Evolutionary conservation across 176 grass and related monocot species (phyloP), one percentile per base, ranked within the genome.

Genomic region (Alopecurus myosuroides): DNA sequence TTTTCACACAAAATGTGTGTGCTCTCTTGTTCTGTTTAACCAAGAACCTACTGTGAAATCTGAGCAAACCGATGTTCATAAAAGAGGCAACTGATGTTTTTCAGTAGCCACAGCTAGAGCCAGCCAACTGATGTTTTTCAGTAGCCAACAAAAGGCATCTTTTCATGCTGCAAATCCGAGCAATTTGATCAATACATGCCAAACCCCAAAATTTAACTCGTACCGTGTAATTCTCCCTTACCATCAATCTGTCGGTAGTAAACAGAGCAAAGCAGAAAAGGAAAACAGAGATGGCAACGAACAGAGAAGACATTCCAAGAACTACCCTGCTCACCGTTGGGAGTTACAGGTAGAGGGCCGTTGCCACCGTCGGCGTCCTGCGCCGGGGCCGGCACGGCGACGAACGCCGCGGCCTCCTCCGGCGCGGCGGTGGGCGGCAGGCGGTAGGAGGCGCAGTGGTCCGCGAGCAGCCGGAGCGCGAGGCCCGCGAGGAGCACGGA

Each of bases 401-500:
- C 64, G 35, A 45, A 17, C 31, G 8, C 62, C 63, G 28, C 71
- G 3, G 66, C 29, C 62, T 37, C 87, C 56, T 60, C 90, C 6
- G 76, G 70, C 37, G 60, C 7, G 68, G 64, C 52, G 36, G 13
- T 48, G 53, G 36, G n/a, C 12, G 67, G 55, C 46, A 87, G 28
- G 80, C 78, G 28, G 75, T 74, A 67, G 30, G 67, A 75, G 30
- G 67, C 67, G 9, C 83, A 45, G 34, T 40, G 79, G 34, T 68
- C 84, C 70, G 83, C 86, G 55, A 95, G 80, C 79, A 95, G 82
- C 20, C 85, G 42, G 25, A 90, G 74, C 20, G 90, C 86, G 70
- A 95, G 46, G 83, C 93, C 90, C 11, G 64, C 79, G 83, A 92
- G 75, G 76, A 90, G 65, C 61, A 78, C 70, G 55, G 74, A 35